Evolutionary conservation across 2,329 filamentous ascomycete species (phyloP).

Genomic region (Nemania serpens): DNA sequence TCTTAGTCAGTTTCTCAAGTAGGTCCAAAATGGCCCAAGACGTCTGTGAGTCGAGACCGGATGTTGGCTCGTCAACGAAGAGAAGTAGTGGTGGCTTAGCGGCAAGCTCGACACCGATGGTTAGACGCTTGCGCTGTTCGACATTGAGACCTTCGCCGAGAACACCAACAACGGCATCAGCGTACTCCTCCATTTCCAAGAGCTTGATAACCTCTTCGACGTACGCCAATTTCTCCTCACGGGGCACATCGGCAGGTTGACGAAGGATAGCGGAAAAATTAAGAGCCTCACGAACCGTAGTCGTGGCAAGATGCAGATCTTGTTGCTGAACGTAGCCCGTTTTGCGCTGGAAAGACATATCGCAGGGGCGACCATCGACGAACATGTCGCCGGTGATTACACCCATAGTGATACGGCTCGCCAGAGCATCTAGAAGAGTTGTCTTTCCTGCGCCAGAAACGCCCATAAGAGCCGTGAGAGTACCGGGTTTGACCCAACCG

Average conservation of each 20-base stretch:
- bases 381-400: constrained; percentile 85
- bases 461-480: constrained; percentile 87
- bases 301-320: constrained; percentile 83
- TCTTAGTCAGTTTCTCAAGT: constrained; percentile 85
- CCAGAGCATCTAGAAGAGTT: constrained; percentile 83
- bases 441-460: constrained; percentile 94
- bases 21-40: constrained; percentile 91
- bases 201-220: constrained; percentile 91
- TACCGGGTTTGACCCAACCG: constrained; percentile 93
- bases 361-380: constrained; percentile 67
- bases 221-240: constrained; percentile 80
- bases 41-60: constrained; percentile 89
- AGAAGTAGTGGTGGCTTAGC: constrained; percentile 88
- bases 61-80: constrained; percentile 94
- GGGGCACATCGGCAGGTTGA: constrained; percentile 75
- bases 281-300: constrained; percentile 86
- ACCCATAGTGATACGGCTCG: constrained; percentile 85
- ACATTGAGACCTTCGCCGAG: constrained; percentile 83
- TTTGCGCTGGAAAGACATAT: constrained; percentile 86
- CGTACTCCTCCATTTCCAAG: constrained; percentile 87
- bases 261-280: constrained; percentile 84
- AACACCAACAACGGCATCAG: constrained; percentile 88
- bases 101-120: constrained; percentile 93
- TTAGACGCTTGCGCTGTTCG: constrained; percentile 75
- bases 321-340: constrained; percentile 93